These are phyloP conservation scores for Jimgerdemannia lactiflua DNA, from an alignment of 192 early-diverging fungal species.

Conservation along the genomic window DNA sequence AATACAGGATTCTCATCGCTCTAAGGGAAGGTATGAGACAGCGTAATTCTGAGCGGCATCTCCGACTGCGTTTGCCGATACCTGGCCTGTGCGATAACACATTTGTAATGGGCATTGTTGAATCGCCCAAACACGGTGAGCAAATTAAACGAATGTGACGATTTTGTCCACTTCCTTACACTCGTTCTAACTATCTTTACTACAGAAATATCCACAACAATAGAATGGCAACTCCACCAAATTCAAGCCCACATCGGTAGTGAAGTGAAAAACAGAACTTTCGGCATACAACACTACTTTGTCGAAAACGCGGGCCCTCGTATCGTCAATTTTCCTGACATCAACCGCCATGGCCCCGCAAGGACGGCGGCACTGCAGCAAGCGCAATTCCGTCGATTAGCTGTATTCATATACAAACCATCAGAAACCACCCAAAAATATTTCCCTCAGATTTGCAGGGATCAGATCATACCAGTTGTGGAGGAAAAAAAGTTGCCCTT, in stretches of 20 bases:
- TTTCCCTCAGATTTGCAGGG: neutral
- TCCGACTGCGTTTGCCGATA: neutral
- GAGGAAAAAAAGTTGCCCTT: neutral
- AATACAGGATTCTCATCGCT: neutral
- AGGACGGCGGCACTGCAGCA: neutral
- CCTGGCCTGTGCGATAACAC: neutral
- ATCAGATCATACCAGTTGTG: neutral
- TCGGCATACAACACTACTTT: no score
- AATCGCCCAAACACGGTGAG: no score
- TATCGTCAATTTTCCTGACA: neutral
- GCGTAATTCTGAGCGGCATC: neutral
- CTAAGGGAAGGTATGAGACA: neutral
- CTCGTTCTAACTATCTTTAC: no score
- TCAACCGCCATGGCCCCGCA: neutral
- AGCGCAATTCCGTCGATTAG: neutral
- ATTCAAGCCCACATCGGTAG: no score
- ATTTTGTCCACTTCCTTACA: no score
- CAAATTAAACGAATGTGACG: no score
- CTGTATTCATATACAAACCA: neutral
- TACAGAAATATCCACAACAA: no score
- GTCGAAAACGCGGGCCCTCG: neutral
- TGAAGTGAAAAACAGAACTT: no score
- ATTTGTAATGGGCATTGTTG: neutral
- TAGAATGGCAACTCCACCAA: no score
- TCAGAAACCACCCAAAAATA: neutral